phyloP scores from a whole-genome alignment of 306 rosid genomes.

The Castanospermum australe region DNA sequence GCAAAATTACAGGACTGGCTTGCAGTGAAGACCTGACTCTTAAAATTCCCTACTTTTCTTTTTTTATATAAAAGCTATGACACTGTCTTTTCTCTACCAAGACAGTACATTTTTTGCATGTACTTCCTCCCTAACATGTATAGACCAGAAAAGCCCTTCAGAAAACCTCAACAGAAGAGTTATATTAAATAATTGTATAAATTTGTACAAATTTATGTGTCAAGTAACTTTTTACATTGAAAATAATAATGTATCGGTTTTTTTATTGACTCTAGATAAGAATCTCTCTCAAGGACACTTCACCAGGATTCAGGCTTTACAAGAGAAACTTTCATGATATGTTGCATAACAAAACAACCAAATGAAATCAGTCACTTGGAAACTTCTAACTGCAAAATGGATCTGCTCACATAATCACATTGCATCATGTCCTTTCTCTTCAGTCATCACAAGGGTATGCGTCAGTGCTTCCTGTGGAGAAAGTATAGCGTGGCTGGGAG shows the following conservation, averaged over 20 bases:
- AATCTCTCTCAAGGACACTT: too few species aligned
- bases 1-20: neutral
- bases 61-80: neutral
- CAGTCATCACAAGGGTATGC: too few species aligned
- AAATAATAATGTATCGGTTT: too few species aligned
- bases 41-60: neutral
- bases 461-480: too few species aligned
- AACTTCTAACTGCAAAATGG: neutral
- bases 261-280: too few species aligned
- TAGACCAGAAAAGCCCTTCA: neutral
- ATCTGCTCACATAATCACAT: neutral
- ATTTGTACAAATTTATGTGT: too few species aligned
- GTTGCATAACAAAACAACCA: neutral
- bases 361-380: neutral
- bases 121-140: neutral
- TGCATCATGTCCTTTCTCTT: neutral
- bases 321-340: neutral
- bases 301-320: neutral
- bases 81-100: neutral
- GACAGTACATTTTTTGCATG: neutral
- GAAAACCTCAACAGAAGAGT: neutral
- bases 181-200: too few species aligned
- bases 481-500: neutral
- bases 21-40: neutral
- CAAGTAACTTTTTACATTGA: too few species aligned